Evolutionary conservation across 495 filamentous ascomycete genomes (phyloP), one percentile per base, ranked within the genome.

Genomic region (Cercophora samala): DNA sequence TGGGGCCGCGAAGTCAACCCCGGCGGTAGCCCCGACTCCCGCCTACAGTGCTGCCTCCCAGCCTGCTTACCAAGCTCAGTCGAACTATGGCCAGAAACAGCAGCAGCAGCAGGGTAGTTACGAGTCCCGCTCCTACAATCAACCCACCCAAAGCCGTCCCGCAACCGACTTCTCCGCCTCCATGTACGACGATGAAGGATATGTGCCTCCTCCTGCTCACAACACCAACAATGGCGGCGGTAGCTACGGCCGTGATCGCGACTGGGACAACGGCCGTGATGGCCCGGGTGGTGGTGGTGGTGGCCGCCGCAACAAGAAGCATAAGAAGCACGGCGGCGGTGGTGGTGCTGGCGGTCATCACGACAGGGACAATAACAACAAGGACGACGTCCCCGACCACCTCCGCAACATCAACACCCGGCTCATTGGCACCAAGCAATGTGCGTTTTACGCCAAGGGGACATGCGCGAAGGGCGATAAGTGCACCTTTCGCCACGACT

Each of bases 381-480:
- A 64, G 46, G 56, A 68, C 52, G 64, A 66, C 4, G 61, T 73
- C 9, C 70, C 73, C 15, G 71, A 77, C 13, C 79, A 81, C 17
- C 74, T 81, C 61, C 75, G 72, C 25, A 76, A 74, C 0, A 82
- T 82, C 62, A 81, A 82, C 51, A 76, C 75, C 19, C 75, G 73
- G 37, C 70, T 82, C 8, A 82, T 82, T 32, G 80, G 80, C 17
- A 85, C 84, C 13, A 84, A 84, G 72, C 83, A 90, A 18, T 97
- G 93, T 78, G 86, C 83, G 60, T 96, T 92, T 77, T 97, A 84
- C 82, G 80, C 84, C 5, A 84, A 90, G 65, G 92, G 92, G 18
- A 89, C 88, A 75, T 97, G 93, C 77, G 82, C 83, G 19, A 95
- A 96, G 76, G 93, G 93, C 4, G 89, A 90, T 19, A 88, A 89